These are phyloP conservation scores for Amphirosellinia nigrospora DNA, from an alignment of 495 filamentous ascomycete genomes.

Conservation along the genomic window DNA sequence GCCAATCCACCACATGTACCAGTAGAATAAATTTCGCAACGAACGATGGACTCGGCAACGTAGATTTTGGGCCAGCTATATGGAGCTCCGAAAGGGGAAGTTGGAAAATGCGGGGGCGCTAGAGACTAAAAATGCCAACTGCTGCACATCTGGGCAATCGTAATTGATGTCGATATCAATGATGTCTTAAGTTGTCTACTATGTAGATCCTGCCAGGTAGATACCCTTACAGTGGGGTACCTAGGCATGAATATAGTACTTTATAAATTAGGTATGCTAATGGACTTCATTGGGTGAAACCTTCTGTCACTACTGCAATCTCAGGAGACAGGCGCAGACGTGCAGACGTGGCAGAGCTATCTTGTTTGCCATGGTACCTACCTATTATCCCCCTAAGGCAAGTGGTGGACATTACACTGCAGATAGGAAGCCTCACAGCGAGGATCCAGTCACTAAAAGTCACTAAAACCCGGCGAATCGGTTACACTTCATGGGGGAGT, in stretches of 20 bases:
- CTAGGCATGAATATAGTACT: too few species aligned
- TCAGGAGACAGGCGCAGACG: too few species aligned
- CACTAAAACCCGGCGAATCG: constrained; percentile 1
- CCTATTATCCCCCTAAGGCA: too few species aligned
- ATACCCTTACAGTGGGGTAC: not conserved
- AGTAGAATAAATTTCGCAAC: not conserved
- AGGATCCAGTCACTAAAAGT: not conserved
- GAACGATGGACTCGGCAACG: not conserved
- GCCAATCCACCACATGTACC: not conserved
- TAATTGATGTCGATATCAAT: not conserved
- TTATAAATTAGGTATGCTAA: not conserved
- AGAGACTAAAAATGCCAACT: too few species aligned
- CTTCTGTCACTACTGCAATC: not conserved
- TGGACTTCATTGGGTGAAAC: not conserved
- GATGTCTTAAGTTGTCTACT: not conserved
- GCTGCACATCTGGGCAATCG: not conserved
- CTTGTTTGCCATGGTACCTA: not conserved
- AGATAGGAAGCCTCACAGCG: not conserved
- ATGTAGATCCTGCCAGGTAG: not conserved
- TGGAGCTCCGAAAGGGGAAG: not conserved
- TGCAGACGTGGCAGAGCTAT: too few species aligned
- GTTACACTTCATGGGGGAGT: not conserved
- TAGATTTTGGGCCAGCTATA: not conserved
- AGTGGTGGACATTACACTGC: not conserved
- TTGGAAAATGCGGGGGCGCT: not conserved